Base-by-base conservation (phyloP, 768 basidiomycete species). In the Russula brevipes region DNA sequence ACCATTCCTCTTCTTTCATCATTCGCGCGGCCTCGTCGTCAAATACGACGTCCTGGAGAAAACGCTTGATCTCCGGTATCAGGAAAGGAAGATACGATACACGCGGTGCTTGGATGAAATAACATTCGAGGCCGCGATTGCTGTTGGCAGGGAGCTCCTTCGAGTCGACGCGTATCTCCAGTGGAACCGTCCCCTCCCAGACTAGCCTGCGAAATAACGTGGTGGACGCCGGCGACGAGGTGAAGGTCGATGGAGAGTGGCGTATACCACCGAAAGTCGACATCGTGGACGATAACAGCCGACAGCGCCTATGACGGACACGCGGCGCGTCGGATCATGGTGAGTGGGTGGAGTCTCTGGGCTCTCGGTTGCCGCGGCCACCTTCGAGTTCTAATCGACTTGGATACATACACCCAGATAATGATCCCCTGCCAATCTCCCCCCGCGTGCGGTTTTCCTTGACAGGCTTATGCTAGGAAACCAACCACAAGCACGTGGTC, bases 51-150 rank as follows among this genome's bases (percentile, higher is more conserved):
- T 97, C 91, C 79, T 91, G 86, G 65, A 98, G 81, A 75, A 93
- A 93, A 69, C 86, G 82, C 62, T 88, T 84, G 62, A 99, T 84
- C 70, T 97, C 93, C 4, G 93, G 88, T 70, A 98, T 82, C 51
- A 98, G 76, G 33, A 98, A 80, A 12, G 97, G 92, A 41, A 99
- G 85, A 76, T 98, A 99, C 75, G 87, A 87, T 71, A 98, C 88
- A 58, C 97, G 82, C 41, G 95, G 90, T 6, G 91, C 95, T 74
- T 92, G 90, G 57, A 92, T 78, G 75, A 87, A 97, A 76, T 94
- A 96, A 71, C 86, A 88, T 74, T 96, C 94, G 42, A 93, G 82
- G 24, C 87, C 88, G 59, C 91, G 85, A 78, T 96, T 91, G 61
- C 89, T 90, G 73, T 90, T 91, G 49, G 92, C 88, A 38, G 94